A percentile compares a stretch with the other conserved stretches of the same genome.
phyloP scores from a whole-genome alignment of 2,329 filamentous ascomycete genomes.

The Neopestalotiopsis clavispora region DNA sequence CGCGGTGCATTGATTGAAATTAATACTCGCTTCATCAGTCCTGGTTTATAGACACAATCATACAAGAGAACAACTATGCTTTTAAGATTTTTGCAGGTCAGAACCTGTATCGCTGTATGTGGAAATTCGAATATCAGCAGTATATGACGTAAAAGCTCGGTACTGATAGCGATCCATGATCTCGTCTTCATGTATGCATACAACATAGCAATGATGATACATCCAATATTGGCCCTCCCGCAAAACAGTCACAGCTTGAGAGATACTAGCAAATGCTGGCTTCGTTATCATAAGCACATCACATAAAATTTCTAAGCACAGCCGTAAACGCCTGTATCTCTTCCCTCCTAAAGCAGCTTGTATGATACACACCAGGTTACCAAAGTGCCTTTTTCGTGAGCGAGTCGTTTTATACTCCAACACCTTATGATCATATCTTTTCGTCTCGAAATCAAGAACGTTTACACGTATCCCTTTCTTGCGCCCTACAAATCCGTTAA shows the following conservation, averaged over 20 bases:
- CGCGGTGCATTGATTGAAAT: background rate
- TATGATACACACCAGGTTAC: conserved; percentile 3
- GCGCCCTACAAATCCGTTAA: conserved; percentile 53
- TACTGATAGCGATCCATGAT: background rate
- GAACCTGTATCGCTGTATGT: background rate
- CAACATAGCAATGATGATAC: background rate
- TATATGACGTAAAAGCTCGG: background rate
- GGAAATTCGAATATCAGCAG: background rate
- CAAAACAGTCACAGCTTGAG: background rate
- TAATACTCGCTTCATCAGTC: too few species aligned
- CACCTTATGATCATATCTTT: background rate
- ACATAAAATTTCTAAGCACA: background rate
- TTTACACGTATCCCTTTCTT: conserved; percentile 72
- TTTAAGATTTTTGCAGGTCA: too few species aligned
- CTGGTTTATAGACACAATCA: too few species aligned
- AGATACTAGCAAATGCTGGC: background rate
- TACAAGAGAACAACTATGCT: too few species aligned
- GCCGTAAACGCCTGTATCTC: background rate
- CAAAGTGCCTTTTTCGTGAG: background rate
- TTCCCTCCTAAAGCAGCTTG: background rate
- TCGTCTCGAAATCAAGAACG: conserved; percentile 1
- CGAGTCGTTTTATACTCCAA: background rate
- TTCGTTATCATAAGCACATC: background rate
- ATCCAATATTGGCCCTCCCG: background rate
- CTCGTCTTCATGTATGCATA: background rate